Base-by-base conservation (phyloP, 2,329 filamentous ascomycete genomes). In the Sporothrix euskadiensis region DNA sequence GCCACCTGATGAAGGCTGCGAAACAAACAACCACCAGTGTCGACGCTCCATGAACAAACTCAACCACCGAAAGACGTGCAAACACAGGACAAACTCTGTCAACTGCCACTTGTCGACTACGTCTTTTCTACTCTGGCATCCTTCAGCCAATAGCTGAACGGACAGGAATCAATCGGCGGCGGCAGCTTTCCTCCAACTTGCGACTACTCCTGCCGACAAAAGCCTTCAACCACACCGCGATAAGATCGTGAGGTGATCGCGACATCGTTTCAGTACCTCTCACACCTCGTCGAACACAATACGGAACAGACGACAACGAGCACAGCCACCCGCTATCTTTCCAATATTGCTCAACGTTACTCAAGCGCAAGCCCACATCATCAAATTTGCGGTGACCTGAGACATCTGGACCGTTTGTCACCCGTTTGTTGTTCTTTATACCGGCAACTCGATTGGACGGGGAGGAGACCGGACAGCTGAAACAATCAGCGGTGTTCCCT, bases 401-500 rank as follows among this genome's bases (percentile, higher is more conserved):
- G 66, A 69, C 66, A 69, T 69, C 66, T 56, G 66, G 49, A 69
- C 47, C 49, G 66, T 69, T 56, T 41, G 66, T 26, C 59, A 52
- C 26, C 3, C 44, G 16, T 14, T 35, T 32, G 44, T 4, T n/a
- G 41, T 52, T 4, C 14, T 6, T 30, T 19, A 4, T 52, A 22
- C 41, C 44, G 30, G 26, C 65, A 39, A 30, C 16, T 35, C 65
- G 44, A 68, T 52, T 68, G 65, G 65, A 35, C 22, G 65, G 30
- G 61, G 41, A 32, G 26, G 65, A 35, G 44, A 22, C 44, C 9
- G 44, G 14, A 30, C 44, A 52, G 14, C 44, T 10, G 44, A 68
- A 30, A 52, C 44, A 52, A 44, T 52, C 41, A 52, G 44, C 65
- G 65, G 44, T 35, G 65, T 66, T n/a, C 22, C 12, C 39, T 66